These are phyloP conservation scores for Diplodia seriata DNA, from an alignment of 2,329 filamentous ascomycete species.

Conservation along the genomic window DNA sequence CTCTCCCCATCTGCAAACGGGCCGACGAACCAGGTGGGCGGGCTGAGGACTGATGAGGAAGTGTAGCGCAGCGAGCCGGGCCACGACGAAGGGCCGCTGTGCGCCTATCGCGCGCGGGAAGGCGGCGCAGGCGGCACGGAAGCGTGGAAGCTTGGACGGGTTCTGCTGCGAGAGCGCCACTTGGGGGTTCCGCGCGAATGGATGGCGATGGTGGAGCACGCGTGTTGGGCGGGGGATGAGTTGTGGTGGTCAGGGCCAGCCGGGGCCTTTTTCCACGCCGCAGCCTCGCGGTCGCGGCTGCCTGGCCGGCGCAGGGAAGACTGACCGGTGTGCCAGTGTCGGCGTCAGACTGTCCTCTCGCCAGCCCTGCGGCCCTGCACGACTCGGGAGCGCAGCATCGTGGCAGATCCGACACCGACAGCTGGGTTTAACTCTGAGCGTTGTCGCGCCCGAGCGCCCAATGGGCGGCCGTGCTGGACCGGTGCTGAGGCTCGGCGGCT, in stretches of 20 bases:
- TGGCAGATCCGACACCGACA: slow-evolving; percentile 27
- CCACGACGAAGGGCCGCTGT: neutral
- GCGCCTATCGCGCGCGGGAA: slow-evolving; percentile 17
- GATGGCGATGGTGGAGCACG: neutral
- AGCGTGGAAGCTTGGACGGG: neutral
- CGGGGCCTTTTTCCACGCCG: neutral
- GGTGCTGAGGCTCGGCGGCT: slow-evolving; percentile 21
- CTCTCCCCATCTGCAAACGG: slow-evolving; percentile 17
- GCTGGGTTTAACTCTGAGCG: slow-evolving; percentile 24
- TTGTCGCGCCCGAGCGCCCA: neutral
- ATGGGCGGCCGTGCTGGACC: neutral
- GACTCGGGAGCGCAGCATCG: slow-evolving; percentile 16
- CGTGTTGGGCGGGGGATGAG: neutral
- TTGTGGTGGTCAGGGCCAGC: slow-evolving; percentile 7
- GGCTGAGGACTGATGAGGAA: neutral
- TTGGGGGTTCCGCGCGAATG: slow-evolving; percentile 5
- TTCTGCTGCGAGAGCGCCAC: slow-evolving; percentile 12
- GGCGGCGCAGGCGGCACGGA: slow-evolving; percentile 3
- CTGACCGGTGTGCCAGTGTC: slow-evolving; percentile 8
- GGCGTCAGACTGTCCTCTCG: neutral
- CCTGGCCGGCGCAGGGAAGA: neutral
- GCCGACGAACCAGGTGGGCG: slow-evolving; percentile 11
- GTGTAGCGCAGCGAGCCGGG: neutral
- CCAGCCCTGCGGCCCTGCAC: slow-evolving; percentile 20
- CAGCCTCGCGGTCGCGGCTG: neutral